phyloP scores from a whole-genome alignment of 176 grass and related monocot genomes.

The Ananas comosus region DNA sequence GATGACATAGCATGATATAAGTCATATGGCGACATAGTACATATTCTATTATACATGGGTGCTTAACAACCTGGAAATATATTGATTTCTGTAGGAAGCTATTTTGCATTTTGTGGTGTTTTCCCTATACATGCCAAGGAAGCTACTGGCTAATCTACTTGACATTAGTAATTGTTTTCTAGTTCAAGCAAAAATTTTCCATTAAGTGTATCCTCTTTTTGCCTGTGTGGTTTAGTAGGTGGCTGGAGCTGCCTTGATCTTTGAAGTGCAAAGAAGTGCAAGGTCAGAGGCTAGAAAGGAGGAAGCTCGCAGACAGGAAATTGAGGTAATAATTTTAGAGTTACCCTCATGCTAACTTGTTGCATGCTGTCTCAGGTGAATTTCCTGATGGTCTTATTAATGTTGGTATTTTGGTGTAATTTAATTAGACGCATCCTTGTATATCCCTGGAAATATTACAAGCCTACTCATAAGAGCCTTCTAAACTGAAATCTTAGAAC shows the following conservation, averaged over 20 bases:
- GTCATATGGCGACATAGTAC: no score
- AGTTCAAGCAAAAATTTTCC: constrained; percentile 4
- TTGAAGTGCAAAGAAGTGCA: constrained; percentile 93
- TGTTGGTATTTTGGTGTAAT: no score
- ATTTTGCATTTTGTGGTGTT: no score
- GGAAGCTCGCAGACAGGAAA: constrained; percentile 79
- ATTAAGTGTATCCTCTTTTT: constrained; percentile 5
- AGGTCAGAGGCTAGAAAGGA: constrained; percentile 96
- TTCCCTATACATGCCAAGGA: no score
- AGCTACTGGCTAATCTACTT: background rate
- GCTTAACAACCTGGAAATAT: background rate
- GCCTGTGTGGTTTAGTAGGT: constrained; percentile 43
- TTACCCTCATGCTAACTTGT: background rate
- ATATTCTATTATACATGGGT: background rate
- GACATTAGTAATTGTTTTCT: background rate
- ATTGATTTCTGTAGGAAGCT: no score
- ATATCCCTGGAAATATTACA: no score
- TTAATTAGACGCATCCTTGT: no score
- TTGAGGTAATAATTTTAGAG: constrained; percentile 47
- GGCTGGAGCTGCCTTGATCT: constrained; percentile 70
- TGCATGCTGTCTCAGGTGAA: background rate
- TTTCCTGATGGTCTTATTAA: no score
- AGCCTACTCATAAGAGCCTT: no score
- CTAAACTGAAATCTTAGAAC: no score
- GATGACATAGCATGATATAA: background rate